Base-by-base conservation (phyloP, 352 stramenopile genomes). In the Pythium utonaiense region DNA sequence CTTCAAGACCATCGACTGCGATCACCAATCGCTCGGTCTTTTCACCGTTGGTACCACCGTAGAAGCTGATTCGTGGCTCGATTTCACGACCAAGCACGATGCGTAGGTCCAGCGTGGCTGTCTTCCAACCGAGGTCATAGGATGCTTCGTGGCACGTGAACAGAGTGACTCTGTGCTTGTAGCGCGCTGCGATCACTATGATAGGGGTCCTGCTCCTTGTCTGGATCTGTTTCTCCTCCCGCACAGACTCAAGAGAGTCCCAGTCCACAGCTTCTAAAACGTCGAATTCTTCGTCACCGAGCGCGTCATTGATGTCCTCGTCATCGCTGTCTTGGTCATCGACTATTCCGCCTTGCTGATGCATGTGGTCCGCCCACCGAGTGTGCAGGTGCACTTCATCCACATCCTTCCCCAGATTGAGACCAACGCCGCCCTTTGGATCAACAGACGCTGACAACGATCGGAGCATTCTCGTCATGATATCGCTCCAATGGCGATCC, bases 221-320 rank as follows among this genome's bases (percentile, higher is more conserved):
- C 10, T 41, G n/a, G 12, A 34, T 31, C 13, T 30, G 12, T 25
- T 52, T 55, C 34, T 44, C 25, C 17, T 19, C 10, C 10, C 25
- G 25, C 69, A 74, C 31, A 9, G 47, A 64, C 22, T 68, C 73
- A 17, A 89, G 49, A 1, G 73, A 74, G 3, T 68, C 45, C 80
- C 80, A 89, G 50, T 89, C 78, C 36, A 89, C 64, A n/a, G 67
- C 60, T n/a, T 84, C 75, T 6, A 79, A 57, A 38, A 69, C 63
- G 25, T 66, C 58, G 25, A 80, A 69, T 3, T 70, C 64, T 8
- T 72, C 64, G n/a, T 59, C 40, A 27, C 12, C 75, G 12, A 70
- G 56, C 33, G 69, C 53, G 3, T 75, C 67, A 25, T 34, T 24
- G 12, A 28, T 56, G 16, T 67, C 48, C 8, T 67, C 59, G 6